phyloP scores from a whole-genome alignment of 73 alveolate species.

The Paramecium sexaurelia region DNA sequence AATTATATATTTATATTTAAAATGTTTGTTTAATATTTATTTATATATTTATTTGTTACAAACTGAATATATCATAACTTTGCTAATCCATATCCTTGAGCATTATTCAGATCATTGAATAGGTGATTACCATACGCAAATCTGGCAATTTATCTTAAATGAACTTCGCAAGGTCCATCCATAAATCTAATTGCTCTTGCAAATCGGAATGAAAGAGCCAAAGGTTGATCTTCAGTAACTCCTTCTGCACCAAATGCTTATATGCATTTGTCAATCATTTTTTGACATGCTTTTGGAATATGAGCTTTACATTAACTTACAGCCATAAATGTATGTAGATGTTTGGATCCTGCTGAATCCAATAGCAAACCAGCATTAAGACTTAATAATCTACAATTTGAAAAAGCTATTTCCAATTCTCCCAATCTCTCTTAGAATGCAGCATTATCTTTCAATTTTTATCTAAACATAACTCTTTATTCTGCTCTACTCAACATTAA shows the following conservation, averaged over 20 bases:
- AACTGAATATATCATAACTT: conserved; percentile 16
- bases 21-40: neutral
- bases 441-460: conserved; percentile 34
- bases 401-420: neutral
- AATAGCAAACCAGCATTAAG: conserved; percentile 55
- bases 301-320: conserved; percentile 35
- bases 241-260: conserved; percentile 69
- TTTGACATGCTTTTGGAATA: conserved; percentile 41
- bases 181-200: conserved; percentile 72
- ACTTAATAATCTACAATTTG: conserved; percentile 29
- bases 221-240: conserved; percentile 53
- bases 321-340: neutral
- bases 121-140: conserved; percentile 44
- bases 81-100: conserved; percentile 9
- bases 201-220: conserved; percentile 65
- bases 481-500: conserved; percentile 56
- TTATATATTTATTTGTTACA: neutral
- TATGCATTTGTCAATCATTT: conserved; percentile 53
- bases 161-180: conserved; percentile 78
- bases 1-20: neutral
- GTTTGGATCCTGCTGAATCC: conserved; percentile 56
- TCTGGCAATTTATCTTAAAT: conserved; percentile 70
- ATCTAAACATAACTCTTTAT: conserved; percentile 24
- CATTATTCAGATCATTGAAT: neutral
- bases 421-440: conserved; percentile 31